Evolutionary conservation across 2,329 filamentous ascomycete species (phyloP).

Genomic region (Aspergillus neotritici): DNA sequence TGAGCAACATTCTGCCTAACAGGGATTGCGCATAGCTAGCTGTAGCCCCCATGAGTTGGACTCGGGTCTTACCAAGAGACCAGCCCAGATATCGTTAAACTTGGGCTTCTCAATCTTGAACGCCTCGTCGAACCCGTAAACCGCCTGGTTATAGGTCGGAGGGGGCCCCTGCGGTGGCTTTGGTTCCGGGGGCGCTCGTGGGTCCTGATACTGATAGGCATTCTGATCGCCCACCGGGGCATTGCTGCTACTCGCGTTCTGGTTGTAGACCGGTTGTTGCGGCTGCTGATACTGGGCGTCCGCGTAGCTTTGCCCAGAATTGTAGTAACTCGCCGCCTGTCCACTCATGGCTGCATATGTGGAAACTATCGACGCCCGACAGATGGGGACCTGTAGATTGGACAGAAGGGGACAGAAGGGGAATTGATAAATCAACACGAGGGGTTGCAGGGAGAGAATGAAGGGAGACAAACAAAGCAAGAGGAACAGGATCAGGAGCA

Average conservation of each 20-base stretch:
- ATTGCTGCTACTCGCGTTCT: constrained; percentile 6
- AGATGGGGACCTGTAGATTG: not conserved
- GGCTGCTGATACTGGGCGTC: constrained; percentile 15
- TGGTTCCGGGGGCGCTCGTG: constrained; percentile 11
- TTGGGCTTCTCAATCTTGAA: constrained; percentile 82
- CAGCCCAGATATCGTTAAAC: constrained; percentile 87
- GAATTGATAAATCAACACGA: not conserved
- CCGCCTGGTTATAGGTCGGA: constrained; percentile 27
- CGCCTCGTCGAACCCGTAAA: constrained; percentile 63
- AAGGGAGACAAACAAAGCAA: constrained; percentile 1
- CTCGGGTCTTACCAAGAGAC: constrained; percentile 58
- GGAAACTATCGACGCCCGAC: not conserved
- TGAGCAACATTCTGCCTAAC: not conserved
- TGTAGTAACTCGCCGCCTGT: constrained; percentile 35
- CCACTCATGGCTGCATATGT: constrained; percentile 28
- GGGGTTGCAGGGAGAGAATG: not conserved
- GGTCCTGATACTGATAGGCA: constrained; percentile 15
- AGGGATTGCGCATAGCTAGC: no score
- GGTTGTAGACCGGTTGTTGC: constrained; percentile 14
- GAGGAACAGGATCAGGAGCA: not conserved
- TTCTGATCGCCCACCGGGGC: constrained; percentile 13
- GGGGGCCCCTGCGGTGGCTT: constrained; percentile 25
- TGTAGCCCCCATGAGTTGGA: no score
- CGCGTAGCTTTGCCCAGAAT: constrained; percentile 21
- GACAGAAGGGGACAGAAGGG: not conserved